Evolutionary conservation across 2,329 filamentous ascomycete species (phyloP), one percentile per base, ranked within the genome.

Genomic region (Lachnellula arida): DNA sequence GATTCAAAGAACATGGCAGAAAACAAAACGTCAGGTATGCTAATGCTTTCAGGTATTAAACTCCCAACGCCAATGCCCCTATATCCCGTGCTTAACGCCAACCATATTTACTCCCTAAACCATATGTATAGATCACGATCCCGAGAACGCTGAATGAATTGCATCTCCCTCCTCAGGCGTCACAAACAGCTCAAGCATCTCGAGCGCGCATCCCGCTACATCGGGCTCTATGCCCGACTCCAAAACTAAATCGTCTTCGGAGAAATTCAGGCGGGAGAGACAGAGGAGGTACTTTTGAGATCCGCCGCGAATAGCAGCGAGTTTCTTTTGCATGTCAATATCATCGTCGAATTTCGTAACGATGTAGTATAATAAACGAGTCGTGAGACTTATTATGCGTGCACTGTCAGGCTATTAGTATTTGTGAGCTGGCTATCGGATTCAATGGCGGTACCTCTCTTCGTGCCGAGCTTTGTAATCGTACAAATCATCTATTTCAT

Each of bases 211-310:
- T 60, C 93, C 89, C 1, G 87, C 82, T 1, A 91, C 89, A 60
- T 90, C 89, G 28, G 87, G 82, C 37, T 88, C 87, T 52, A 96
- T 87, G 0, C 86, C 86, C 1, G 78, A 77, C 71, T 97, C 91
- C 28, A 95, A 78, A 11, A 94, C 81, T 8, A 89, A 72, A 32
- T 90, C 87, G 59, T 96, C 90, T 22, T 85, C 83, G 5, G 84
- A 86, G 70, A 96, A 97, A 0, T 89, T 91, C n/a, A 97, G 74
- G 43, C 93, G 76, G 0, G 90, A 91, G 46, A 99, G 75, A 2
- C 85, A 84, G 9, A 97, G 81, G 1, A 95, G 76, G 66, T 95
- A 93, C 51, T 91, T 91, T 67, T 96, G 91, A 51, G 84, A 82
- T 0, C 86, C 89, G 3, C 90, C 89, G 5, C 83, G 79, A 0